A percentile compares a stretch with the other conserved stretches of the same genome.
These are phyloP conservation scores for Metarhizium humberi DNA, from an alignment of 2,329 filamentous ascomycete genomes.

Conservation along the genomic window DNA sequence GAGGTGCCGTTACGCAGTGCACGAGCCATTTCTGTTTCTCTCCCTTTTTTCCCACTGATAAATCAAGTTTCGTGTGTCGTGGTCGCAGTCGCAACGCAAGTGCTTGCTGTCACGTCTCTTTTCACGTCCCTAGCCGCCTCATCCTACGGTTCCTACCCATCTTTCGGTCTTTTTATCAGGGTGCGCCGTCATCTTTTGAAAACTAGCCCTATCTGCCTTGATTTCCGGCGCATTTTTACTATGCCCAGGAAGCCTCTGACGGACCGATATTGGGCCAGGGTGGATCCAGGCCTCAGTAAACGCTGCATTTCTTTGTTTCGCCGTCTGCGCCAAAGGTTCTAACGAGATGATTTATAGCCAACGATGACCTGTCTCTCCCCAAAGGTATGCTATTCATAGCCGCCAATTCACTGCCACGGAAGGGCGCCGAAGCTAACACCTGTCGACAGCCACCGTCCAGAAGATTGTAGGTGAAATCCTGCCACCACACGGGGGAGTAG, in stretches of 20 bases:
- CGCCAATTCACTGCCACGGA: background rate
- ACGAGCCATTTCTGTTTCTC: background rate
- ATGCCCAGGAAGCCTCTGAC: conserved; percentile 12
- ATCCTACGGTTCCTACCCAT: background rate
- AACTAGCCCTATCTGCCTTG: background rate
- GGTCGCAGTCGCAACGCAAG: background rate
- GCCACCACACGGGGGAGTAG: conserved; percentile 61
- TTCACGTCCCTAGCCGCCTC: background rate
- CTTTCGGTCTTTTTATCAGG: background rate
- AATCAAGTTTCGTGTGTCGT: background rate
- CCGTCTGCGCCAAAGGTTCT: conserved; percentile 14
- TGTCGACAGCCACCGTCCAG: conserved; percentile 52
- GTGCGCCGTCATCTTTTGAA: background rate
- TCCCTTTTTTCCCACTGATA: background rate
- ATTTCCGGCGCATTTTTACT: background rate
- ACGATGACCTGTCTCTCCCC: conserved; percentile 54
- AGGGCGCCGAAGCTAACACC: conserved; percentile 14
- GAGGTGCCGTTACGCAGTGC: background rate
- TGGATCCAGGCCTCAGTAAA: conserved; percentile 11
- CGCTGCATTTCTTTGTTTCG: conserved; percentile 6
- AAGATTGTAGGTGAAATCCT: conserved; percentile 94
- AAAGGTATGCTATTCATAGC: conserved; percentile 40
- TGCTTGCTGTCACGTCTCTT: background rate
- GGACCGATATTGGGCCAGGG: conserved; percentile 19
- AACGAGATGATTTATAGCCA: conserved; percentile 34